A percentile compares a stretch with the other conserved stretches of the same genome.
phyloP scores from a whole-genome alignment of 2,329 filamentous ascomycete genomes.

The Aspergillus neoniger region DNA sequence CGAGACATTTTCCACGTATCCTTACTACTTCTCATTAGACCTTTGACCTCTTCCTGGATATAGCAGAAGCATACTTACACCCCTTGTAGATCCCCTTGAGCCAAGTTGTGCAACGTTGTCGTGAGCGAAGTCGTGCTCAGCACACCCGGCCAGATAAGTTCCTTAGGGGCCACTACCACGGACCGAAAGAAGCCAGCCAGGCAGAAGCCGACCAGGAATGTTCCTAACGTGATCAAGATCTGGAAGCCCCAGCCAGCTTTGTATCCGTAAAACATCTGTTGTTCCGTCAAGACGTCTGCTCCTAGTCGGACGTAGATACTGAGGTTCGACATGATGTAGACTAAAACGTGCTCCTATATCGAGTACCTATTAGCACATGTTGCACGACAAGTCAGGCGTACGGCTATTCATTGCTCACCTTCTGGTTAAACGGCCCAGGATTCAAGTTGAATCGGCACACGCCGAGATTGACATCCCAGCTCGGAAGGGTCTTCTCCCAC shows the following conservation, averaged over 20 bases:
- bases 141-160: conserved; percentile 62
- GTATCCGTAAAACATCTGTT: conserved; percentile 31
- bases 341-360: conserved; percentile 26
- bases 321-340: conserved; percentile 34
- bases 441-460: conserved; percentile 26
- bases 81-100: conserved; percentile 49
- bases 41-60: too few species aligned
- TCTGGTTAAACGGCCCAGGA: conserved; percentile 34
- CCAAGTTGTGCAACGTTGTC: conserved; percentile 67
- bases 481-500: conserved; percentile 29
- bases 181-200: conserved; percentile 62
- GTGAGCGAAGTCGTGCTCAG: conserved; percentile 63
- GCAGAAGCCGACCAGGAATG: conserved; percentile 64
- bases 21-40: conserved; percentile 8
- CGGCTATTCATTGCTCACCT: conserved; percentile 14
- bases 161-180: conserved; percentile 55
- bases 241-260: conserved; percentile 30
- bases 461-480: conserved; percentile 23
- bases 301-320: conserved; percentile 31
- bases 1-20: conserved; percentile 47
- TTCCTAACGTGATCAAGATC: conserved; percentile 60
- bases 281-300: conserved; percentile 30
- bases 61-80: conserved; percentile 27
- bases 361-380: not conserved
- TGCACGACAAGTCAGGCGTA: too few species aligned